Evolutionary conservation across 768 basidiomycete species (phyloP), one percentile per base, ranked within the genome.

Genomic region (Leucogyrophana mollusca): DNA sequence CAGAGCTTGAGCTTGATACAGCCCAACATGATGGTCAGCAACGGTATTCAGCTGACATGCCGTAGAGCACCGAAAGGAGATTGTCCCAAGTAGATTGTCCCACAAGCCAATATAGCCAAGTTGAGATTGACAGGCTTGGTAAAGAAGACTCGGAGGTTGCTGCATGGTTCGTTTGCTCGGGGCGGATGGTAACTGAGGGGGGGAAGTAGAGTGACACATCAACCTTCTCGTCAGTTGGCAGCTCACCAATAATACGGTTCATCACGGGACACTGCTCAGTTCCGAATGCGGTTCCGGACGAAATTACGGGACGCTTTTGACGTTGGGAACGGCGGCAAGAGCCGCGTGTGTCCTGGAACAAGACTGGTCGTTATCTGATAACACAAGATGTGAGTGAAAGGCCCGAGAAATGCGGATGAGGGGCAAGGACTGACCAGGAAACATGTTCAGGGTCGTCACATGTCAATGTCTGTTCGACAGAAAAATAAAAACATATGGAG

Each of bases 91-190:
- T n/a, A n/a, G n/a, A n/a, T n/a, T 6, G 27, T 8, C n/a, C n/a
- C 35, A 32, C 9, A 8, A 43, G 41, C n/a, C 14, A 43, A 43
- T 43, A n/a, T 43, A 43, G 10, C 43, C 43, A 34, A 43, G 43
- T 43, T 43, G 33, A 43, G 43, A 16, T 43, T 43, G 43, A 34
- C 30, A 34, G 17, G 43, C 9, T 9, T 43, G 9, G 8, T 4
- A 20, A 20, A 20, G 25, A 34, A 43, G 40, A 14, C 33, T 43
- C 43, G 43, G 42, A 30, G 9, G 43, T 30, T 30, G 13, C 27
- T 30, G 27, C 13, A 6, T 30, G 27, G 27, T 7, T 30, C 27
- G 13, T 7, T 30, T 30, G 27, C 27, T 30, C 27, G 27, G 27
- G 27, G 27, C 27, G 27, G 27, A 30, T 30, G 27, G 27, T 30